Conservation (phyloP, 352 stramenopile genomes). For the Pythium monospermum region DNA sequence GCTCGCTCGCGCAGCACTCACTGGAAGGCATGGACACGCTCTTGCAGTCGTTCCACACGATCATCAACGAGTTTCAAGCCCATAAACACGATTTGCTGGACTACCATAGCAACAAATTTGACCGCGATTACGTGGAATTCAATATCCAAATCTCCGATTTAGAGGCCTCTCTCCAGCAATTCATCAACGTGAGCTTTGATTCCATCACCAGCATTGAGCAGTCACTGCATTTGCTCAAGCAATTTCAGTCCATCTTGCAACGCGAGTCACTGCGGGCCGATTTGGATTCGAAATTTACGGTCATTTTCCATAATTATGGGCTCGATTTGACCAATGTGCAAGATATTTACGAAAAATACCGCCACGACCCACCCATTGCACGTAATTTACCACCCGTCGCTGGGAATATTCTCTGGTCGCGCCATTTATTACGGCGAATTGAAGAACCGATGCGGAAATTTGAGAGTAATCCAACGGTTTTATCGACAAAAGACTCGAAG, state of each 20-base stretch:
- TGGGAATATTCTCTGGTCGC: conserved; percentile 84
- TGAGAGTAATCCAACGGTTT: conserved; percentile 73
- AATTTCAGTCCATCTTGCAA: conserved; percentile 87
- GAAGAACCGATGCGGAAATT: conserved; percentile 88
- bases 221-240: conserved; percentile 76
- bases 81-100: conserved; percentile 86
- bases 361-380: conserved; percentile 77
- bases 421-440: conserved; percentile 81
- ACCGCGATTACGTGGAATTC: conserved; percentile 93
- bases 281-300: conserved; percentile 86
- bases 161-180: conserved; percentile 83
- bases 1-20: conserved; percentile 78
- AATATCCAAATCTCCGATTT: conserved; percentile 90
- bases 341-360: conserved; percentile 82
- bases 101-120: conserved; percentile 90
- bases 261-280: conserved; percentile 77
- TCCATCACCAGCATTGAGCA: conserved; percentile 88
- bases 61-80: conserved; percentile 70
- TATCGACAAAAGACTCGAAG: conserved; percentile 85
- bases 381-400: conserved; percentile 80
- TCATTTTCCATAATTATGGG: conserved; percentile 91
- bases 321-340: conserved; percentile 82
- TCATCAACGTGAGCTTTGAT: conserved; percentile 89
- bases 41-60: conserved; percentile 72
- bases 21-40: conserved; percentile 89